Conservation (phyloP, 805 yeast species). For the Candida silvatica region DNA sequence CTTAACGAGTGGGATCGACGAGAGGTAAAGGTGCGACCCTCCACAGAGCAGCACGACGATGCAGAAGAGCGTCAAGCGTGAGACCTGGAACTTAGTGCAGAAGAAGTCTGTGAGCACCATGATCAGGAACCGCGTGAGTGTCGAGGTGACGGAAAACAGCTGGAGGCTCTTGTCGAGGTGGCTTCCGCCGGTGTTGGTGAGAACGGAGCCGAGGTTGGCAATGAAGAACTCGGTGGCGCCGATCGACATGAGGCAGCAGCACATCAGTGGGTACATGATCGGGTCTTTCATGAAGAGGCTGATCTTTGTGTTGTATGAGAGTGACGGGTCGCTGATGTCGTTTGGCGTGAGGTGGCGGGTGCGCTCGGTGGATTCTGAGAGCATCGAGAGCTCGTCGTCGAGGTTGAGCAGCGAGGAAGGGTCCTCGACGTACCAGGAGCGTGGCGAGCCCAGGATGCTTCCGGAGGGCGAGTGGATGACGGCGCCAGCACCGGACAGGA, state of each 20-base stretch:
- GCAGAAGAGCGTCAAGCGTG: conserved; percentile 22
- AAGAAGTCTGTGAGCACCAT: conserved; percentile 66
- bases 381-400: conserved; percentile 21
- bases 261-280: conserved; percentile 55
- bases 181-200: conserved; percentile 12
- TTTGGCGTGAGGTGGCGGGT: not conserved
- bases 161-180: conserved; percentile 17
- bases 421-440: conserved; percentile 22
- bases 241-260: conserved; percentile 56
- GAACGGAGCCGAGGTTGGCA: conserved; percentile 62
- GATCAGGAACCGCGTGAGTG: conserved; percentile 54
- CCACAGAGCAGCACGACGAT: conserved; percentile 19
- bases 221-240: conserved; percentile 87
- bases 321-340: conserved; percentile 1
- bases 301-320: conserved; percentile 10
- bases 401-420: conserved; percentile 14
- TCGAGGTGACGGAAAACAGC: conserved; percentile 50
- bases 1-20: conserved; percentile 14
- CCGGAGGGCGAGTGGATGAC: conserved; percentile 18
- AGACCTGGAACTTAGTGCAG: conserved; percentile 19
- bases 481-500: conserved; percentile 24
- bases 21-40: conserved; percentile 20
- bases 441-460: conserved; percentile 20
- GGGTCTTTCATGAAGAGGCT: conserved; percentile 36
- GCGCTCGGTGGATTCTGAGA: conserved; percentile 11